Evolutionary conservation across 116 monocot genomes (phyloP).

Genomic region (Posidonia oceanica): DNA sequence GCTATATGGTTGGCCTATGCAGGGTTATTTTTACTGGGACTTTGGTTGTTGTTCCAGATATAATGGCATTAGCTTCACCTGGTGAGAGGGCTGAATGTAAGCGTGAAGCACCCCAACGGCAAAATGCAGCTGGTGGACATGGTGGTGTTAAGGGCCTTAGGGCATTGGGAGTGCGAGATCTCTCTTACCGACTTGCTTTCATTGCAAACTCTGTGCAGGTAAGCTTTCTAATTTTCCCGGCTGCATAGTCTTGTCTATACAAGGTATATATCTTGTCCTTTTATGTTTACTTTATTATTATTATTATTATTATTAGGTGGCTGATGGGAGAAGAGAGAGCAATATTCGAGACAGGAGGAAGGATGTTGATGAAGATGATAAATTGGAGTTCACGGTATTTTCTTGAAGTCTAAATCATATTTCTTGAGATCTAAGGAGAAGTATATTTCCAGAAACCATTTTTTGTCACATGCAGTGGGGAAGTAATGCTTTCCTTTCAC

Average conservation of each 20-base stretch:
- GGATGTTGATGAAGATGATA: slow-evolving; percentile 72
- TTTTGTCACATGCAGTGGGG: background rate
- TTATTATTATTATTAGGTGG: slow-evolving; percentile 31
- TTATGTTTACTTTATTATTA: background rate
- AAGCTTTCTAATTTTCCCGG: slow-evolving; percentile 14
- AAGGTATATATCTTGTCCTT: background rate
- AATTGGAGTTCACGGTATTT: slow-evolving; percentile 71
- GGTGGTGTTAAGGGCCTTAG: slow-evolving; percentile 80
- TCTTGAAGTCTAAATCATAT: background rate
- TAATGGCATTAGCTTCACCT: slow-evolving; percentile 87
- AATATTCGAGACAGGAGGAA: slow-evolving; percentile 66
- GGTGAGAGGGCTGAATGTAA: slow-evolving; percentile 90
- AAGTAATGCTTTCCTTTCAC: background rate
- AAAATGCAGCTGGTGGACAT: slow-evolving; percentile 50
- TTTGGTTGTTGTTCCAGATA: slow-evolving; percentile 84
- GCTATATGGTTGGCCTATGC: background rate
- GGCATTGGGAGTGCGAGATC: slow-evolving; percentile 83
- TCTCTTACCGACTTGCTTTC: slow-evolving; percentile 91
- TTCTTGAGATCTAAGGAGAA: background rate
- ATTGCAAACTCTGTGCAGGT: slow-evolving; percentile 98
- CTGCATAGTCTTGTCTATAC: background rate
- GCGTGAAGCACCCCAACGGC: slow-evolving; percentile 65
- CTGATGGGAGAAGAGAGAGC: slow-evolving; percentile 56
- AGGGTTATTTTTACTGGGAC: slow-evolving; percentile 91
- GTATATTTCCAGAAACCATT: background rate